Conservation (phyloP, 495 filamentous ascomycete genomes). For the Podospora tetraspora region DNA sequence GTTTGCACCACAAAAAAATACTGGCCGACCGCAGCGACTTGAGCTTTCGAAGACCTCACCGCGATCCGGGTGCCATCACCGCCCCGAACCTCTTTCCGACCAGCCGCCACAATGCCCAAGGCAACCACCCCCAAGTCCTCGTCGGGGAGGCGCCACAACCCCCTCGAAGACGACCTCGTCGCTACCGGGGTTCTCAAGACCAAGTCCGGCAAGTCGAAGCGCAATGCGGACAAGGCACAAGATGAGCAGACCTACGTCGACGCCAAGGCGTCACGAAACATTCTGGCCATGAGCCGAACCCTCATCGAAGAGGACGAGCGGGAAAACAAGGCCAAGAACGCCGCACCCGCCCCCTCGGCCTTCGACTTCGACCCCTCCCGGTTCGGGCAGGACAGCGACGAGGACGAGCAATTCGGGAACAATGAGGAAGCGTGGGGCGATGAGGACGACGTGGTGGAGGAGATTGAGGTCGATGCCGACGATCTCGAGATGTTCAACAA, state of each 20-base stretch:
- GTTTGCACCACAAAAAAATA: slow-evolving; percentile 24
- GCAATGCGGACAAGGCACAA: slow-evolving; percentile 50
- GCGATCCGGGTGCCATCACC: neutral
- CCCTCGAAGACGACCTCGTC: slow-evolving; percentile 65
- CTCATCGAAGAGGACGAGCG: slow-evolving; percentile 65
- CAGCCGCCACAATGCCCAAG: slow-evolving; percentile 44
- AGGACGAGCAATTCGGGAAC: slow-evolving; percentile 44
- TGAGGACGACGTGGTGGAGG: slow-evolving; percentile 69
- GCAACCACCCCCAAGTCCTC: slow-evolving; percentile 39
- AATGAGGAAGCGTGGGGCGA: slow-evolving; percentile 58
- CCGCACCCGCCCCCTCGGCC: slow-evolving; percentile 23
- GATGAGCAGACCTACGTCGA: slow-evolving; percentile 71
- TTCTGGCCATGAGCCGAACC: slow-evolving; percentile 79
- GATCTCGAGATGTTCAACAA: slow-evolving; percentile 87
- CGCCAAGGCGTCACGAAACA: slow-evolving; percentile 78
- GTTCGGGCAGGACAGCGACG: slow-evolving; percentile 30
- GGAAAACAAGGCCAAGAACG: slow-evolving; percentile 14
- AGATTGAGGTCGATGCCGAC: slow-evolving; percentile 80
- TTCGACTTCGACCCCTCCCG: slow-evolving; percentile 43
- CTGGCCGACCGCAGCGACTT: neutral
- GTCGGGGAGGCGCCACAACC: slow-evolving; percentile 54
- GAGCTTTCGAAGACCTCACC: neutral
- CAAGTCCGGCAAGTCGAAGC: slow-evolving; percentile 50
- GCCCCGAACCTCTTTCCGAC: neutral
- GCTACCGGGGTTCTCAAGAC: slow-evolving; percentile 57